A percentile compares a stretch with the other conserved stretches of the same genome.
Evolutionary conservation across 73 alveolate species (phyloP).

Genomic region (Loxodes magnus): DNA sequence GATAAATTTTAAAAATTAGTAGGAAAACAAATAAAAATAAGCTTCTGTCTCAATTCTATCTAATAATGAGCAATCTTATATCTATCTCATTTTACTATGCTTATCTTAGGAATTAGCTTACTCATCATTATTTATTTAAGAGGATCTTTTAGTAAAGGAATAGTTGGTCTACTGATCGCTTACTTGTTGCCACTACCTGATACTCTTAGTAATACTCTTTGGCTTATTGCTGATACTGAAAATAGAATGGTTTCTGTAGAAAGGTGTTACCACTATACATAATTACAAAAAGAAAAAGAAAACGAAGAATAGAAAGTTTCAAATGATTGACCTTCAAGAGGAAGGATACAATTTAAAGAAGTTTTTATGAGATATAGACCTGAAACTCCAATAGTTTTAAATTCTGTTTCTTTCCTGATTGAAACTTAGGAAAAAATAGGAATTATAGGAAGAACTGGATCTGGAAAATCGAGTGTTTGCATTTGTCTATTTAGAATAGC

Average conservation of each 20-base stretch:
- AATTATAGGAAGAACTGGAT: slow-evolving; percentile 91
- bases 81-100: background rate
- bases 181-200: background rate
- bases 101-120: background rate
- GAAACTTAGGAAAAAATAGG: slow-evolving; percentile 73
- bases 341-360: slow-evolving; percentile 9
- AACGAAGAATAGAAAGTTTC: background rate
- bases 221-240: background rate
- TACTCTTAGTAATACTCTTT: background rate
- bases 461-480: slow-evolving; percentile 85
- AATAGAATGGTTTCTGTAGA: slow-evolving; percentile 5
- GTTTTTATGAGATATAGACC: slow-evolving; percentile 27
- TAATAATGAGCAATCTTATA: background rate
- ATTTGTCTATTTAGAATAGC: slow-evolving; percentile 38
- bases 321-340: slow-evolving; percentile 6
- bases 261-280: background rate
- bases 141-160: background rate
- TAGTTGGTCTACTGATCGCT: slow-evolving; percentile 2
- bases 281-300: background rate
- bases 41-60: background rate
- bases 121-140: background rate
- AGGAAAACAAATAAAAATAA: background rate
- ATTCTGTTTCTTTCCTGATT: slow-evolving; percentile 45
- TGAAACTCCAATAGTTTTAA: slow-evolving; percentile 19
- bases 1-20: background rate